phyloP scores from a whole-genome alignment of 2,329 filamentous ascomycete species.

The Ophiostoma ulmi region DNA sequence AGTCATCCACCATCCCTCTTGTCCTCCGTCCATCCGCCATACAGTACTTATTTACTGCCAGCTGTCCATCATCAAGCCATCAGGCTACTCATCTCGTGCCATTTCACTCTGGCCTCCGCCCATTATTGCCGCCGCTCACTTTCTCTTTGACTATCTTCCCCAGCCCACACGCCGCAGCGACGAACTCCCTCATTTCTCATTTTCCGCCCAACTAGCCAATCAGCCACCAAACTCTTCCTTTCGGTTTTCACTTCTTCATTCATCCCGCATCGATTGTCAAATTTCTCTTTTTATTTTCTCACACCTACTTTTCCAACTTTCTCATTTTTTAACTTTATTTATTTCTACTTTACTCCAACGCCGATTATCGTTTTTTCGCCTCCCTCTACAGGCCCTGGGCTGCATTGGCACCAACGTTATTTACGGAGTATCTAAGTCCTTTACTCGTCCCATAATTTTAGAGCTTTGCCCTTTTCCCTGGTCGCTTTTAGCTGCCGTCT shows the following conservation, averaged over 20 bases:
- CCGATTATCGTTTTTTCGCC: neutral
- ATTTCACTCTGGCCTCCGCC: neutral
- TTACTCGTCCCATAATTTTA: conserved; percentile 8
- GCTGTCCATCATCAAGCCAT: neutral
- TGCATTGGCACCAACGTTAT: neutral
- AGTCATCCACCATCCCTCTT: neutral
- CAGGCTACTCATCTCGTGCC: neutral
- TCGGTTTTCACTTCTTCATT: neutral
- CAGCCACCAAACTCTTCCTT: neutral
- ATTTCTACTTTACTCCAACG: neutral
- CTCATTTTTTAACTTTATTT: neutral
- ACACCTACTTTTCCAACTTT: neutral
- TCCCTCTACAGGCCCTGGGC: neutral
- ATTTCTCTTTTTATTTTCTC: neutral
- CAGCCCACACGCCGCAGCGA: neutral
- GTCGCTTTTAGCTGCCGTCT: conserved; percentile 6
- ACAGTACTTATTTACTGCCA: neutral
- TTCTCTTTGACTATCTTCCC: neutral
- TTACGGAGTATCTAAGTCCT: conserved; percentile 8
- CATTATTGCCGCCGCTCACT: neutral
- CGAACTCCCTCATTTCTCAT: neutral
- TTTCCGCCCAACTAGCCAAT: neutral
- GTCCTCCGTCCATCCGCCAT: neutral
- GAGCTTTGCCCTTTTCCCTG: neutral
- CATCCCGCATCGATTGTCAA: neutral